Conservation (phyloP, 208 protist genomes). For the Phytomonas sp. region DNA sequence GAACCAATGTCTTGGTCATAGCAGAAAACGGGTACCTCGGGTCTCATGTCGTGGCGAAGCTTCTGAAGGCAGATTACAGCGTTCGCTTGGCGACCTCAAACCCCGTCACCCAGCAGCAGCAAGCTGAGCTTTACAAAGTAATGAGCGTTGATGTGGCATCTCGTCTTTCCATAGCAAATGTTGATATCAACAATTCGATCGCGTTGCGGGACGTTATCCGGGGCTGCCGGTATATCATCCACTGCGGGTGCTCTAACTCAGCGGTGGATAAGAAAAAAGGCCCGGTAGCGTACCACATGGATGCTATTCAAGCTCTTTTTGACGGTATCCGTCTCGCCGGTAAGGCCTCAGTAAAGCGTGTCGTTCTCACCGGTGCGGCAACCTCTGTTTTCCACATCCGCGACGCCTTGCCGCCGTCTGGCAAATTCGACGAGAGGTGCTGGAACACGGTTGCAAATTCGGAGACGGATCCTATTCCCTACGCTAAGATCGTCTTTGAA, state of each 20-base stretch:
- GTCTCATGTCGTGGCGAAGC: conserved; percentile 73
- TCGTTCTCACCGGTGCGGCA: conserved; percentile 73
- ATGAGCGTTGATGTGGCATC: conserved; percentile 36
- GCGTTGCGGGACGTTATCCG: conserved; percentile 68
- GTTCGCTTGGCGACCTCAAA: conserved; percentile 70
- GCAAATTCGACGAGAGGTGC: conserved; percentile 68
- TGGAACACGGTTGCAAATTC: conserved; percentile 72
- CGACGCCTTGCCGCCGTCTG: conserved; percentile 50
- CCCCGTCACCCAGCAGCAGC: conserved; percentile 42
- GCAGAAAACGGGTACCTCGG: conserved; percentile 78
- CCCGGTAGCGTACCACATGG: conserved; percentile 49
- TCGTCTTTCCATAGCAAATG: conserved; percentile 57
- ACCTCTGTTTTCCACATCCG: conserved; percentile 73
- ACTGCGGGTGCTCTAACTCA: conserved; percentile 66
- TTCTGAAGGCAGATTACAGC: conserved; percentile 82
- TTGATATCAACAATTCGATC: conserved; percentile 67
- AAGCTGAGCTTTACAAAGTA: conserved; percentile 57
- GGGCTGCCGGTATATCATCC: conserved; percentile 82
- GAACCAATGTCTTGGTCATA: conserved; percentile 81
- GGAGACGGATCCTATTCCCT: conserved; percentile 62
- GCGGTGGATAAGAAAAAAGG: conserved; percentile 24
- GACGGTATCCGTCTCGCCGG: conserved; percentile 71
- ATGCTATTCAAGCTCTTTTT: conserved; percentile 79
- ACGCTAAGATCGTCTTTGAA: conserved; percentile 80
- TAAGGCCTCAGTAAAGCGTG: conserved; percentile 77